Evolutionary conservation across 805 yeast genomes (phyloP).

Genomic region (Candida chilensis): DNA sequence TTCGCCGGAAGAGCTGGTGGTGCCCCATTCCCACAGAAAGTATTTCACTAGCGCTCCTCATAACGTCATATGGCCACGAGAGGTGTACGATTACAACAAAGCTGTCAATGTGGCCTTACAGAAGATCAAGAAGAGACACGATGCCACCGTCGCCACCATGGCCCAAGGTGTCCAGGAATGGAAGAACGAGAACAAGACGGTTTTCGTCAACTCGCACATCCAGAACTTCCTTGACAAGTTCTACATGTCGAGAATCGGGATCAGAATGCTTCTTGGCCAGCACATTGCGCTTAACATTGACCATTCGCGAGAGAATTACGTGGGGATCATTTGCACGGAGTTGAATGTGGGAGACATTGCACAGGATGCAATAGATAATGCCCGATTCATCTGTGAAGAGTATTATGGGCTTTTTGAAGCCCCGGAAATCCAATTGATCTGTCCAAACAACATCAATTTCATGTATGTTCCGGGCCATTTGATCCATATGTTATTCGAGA

Average conservation of each 20-base stretch:
- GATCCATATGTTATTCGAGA: constrained; percentile 85
- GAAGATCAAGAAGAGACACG: constrained; percentile 75
- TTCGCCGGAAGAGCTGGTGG: constrained; percentile 8
- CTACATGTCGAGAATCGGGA: constrained; percentile 87
- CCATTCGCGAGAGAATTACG: constrained; percentile 58
- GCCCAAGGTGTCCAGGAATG: constrained; percentile 91
- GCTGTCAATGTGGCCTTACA: constrained; percentile 56
- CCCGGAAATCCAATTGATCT: constrained; percentile 72
- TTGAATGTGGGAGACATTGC: constrained; percentile 81
- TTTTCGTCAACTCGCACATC: constrained; percentile 57
- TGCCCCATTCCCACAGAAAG: constrained; percentile 14
- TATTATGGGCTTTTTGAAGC: constrained; percentile 83
- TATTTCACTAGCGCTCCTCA: constrained; percentile 46
- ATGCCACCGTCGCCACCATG: constrained; percentile 86
- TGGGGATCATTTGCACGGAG: constrained; percentile 81
- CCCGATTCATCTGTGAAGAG: constrained; percentile 85
- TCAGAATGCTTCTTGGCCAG: constrained; percentile 91
- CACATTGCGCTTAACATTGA: constrained; percentile 76
- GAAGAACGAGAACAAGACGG: constrained; percentile 45
- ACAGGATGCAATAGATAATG: constrained; percentile 83
- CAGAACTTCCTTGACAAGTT: constrained; percentile 80
- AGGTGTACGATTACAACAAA: constrained; percentile 63
- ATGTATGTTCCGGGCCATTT: constrained; percentile 93
- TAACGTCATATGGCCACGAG: constrained; percentile 60
- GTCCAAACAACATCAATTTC: constrained; percentile 68